These are phyloP conservation scores for Trichomonas vaginalis DNA, from an alignment of 208 protist species.

Conservation along the genomic window DNA sequence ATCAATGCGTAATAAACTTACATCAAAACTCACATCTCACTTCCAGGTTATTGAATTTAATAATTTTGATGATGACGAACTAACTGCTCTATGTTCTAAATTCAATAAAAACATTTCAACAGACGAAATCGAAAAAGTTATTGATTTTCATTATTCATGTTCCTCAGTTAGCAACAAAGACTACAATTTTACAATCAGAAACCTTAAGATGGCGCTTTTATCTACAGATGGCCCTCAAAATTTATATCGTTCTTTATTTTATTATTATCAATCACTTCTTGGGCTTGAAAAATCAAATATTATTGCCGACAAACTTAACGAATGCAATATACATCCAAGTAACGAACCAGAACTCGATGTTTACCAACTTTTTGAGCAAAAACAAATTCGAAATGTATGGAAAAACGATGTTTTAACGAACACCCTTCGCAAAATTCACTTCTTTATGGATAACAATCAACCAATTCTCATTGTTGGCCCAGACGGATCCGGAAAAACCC, in stretches of 20 bases:
- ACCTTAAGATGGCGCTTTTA: not conserved
- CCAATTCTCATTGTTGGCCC: not conserved
- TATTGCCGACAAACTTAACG: too few species aligned
- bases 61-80: not conserved
- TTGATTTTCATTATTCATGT: not conserved
- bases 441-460: not conserved
- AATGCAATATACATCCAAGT: too few species aligned
- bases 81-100: not conserved
- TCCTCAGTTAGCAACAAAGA: not conserved
- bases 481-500: not conserved
- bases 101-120: not conserved
- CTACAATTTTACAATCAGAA: not conserved
- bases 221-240: not conserved
- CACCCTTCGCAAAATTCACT: not conserved
- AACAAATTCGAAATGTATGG: not conserved
- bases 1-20: not conserved
- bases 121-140: not conserved
- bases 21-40: not conserved
- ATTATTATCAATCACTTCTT: too few species aligned
- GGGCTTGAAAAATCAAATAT: too few species aligned
- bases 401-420: not conserved
- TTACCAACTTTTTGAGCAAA: too few species aligned
- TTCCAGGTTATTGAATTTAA: slow-evolving; percentile 11
- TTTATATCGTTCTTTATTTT: too few species aligned
- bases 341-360: too few species aligned